Percentiles rank a stretch among this genome's conserved stretches.
Evolutionary conservation across 495 filamentous ascomycete genomes (phyloP).

Genomic region (Penicillium robsamsonii): DNA sequence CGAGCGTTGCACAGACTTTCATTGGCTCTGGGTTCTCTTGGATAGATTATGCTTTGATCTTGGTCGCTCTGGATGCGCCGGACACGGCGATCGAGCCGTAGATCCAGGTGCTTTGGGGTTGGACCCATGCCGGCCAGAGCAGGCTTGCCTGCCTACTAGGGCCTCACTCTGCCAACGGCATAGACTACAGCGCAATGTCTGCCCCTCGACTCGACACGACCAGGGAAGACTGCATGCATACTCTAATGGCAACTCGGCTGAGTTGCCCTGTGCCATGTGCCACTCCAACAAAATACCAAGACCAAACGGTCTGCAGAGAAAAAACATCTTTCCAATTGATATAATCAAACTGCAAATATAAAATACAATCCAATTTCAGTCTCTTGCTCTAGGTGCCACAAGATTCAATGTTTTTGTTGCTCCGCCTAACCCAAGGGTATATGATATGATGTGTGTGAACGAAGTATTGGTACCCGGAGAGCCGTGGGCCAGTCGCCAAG

Average conservation of each 20-base stretch:
- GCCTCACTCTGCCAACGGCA: neutral
- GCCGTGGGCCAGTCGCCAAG: slow-evolving; percentile 7
- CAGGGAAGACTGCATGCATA: neutral
- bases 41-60: neutral
- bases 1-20: slow-evolving; percentile 2
- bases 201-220: neutral
- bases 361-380: slow-evolving; percentile 25
- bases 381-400: slow-evolving; percentile 23
- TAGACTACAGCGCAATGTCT: neutral
- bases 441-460: slow-evolving; percentile 31
- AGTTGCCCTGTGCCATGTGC: neutral
- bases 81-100: neutral
- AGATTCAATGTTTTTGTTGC: slow-evolving; percentile 20
- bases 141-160: neutral
- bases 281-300: slow-evolving; percentile 3
- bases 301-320: slow-evolving; percentile 2
- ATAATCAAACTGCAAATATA: slow-evolving; percentile 19
- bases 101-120: neutral
- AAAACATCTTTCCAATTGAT: slow-evolving; percentile 10
- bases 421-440: slow-evolving; percentile 37
- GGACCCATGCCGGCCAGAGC: neutral
- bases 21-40: neutral
- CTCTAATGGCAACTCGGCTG: neutral
- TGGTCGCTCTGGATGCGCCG: neutral
- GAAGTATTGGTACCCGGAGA: slow-evolving; percentile 14